Evolutionary conservation across 345 rosid genomes (phyloP), one percentile per base, ranked within the genome.

Genomic region (Bruguiera parviflora): DNA sequence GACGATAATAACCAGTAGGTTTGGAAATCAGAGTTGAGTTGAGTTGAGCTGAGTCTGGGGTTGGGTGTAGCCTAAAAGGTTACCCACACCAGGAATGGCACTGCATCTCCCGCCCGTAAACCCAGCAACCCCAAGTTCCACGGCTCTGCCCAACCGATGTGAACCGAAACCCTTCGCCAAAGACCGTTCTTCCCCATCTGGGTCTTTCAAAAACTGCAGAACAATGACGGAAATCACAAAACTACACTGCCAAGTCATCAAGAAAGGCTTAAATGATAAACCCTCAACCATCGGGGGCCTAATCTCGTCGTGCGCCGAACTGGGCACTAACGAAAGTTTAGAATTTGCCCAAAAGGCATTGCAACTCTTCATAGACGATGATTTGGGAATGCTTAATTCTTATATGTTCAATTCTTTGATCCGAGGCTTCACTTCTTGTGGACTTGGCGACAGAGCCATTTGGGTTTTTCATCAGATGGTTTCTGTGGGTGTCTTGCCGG

Each of bases 331-430:
- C 58, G 85, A 84, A 68, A 86, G 91, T 77, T 72, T 88, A 56
- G 77, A 46, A 51, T 85, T 81, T 63, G 90, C 93, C 2, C 81
- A 70, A 59, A 68, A 80, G 21, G 69, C 81, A 51, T 80, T 88
- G 13, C 80, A 84, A 63, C 19, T 61, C 64, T 86, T 74, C 31
- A 67, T 65, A 2, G 75, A 58, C 3, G 81, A 82, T 33, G 70
- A 66, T 55, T 78, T 71, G 53, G 69, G 71, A 24, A 66, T 11
- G 13, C 75, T 82, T 51, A 80, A 85, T 67, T 74, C 78, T 80
- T 84, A 73, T 69, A 74, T 80, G 82, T 83, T 79, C 79, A 88
- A 85, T 73, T 77, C 87, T 39, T 76, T 84, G 80, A 86, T 86
- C 51, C 78, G 88, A 73, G 88, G 89, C 3, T 86, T 74, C 46